Base-by-base conservation (phyloP, 352 stramenopile species). In the Plasmopara halstedii region DNA sequence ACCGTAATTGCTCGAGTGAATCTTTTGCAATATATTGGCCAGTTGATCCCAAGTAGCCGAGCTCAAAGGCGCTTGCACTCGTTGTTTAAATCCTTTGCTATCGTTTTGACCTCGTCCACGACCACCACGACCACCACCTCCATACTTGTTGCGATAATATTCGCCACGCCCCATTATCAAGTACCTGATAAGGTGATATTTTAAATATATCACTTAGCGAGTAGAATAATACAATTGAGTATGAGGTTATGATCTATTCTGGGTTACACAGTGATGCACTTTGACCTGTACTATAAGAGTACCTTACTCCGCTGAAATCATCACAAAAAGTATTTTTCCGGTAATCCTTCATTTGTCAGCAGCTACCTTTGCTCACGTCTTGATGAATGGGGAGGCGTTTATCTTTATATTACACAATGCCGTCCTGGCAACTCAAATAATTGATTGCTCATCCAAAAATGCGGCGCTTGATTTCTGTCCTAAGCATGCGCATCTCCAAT, bases 131-230 rank as follows among this genome's bases (percentile, higher is more conserved):
- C 67, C 54, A 1, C 73, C 70, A 40, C 74, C 64, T 42, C 77
- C 83, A 47, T 87, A 95, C 60, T 94, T 95, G 70, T 93, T 91
- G 62, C 84, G 85, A 50, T 94, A 95, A 42, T 83, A 94, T 53
- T 93, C 81, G 19, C 84, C 84, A 21, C 79, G 75, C n/a, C 77
- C 80, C 80, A 90, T 90, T 57, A 13, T 13, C 31, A n/a, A n/a
- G n/a, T n/a, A n/a, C n/a, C n/a, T n/a, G n/a, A n/a, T n/a, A n/a
- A n/a, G n/a, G n/a, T n/a, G n/a, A n/a, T n/a, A n/a, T n/a, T n/a
- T n/a, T n/a, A n/a, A n/a, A n/a, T n/a, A n/a, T n/a, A n/a, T n/a
- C n/a, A n/a, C n/a, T n/a, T n/a, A n/a, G n/a, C n/a, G n/a, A n/a
- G n/a, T n/a, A n/a, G n/a, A n/a, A n/a, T n/a, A n/a, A n/a, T n/a